These are phyloP conservation scores for Blastomyces percursus DNA, from an alignment of 2,329 filamentous ascomycete species.

Conservation along the genomic window DNA sequence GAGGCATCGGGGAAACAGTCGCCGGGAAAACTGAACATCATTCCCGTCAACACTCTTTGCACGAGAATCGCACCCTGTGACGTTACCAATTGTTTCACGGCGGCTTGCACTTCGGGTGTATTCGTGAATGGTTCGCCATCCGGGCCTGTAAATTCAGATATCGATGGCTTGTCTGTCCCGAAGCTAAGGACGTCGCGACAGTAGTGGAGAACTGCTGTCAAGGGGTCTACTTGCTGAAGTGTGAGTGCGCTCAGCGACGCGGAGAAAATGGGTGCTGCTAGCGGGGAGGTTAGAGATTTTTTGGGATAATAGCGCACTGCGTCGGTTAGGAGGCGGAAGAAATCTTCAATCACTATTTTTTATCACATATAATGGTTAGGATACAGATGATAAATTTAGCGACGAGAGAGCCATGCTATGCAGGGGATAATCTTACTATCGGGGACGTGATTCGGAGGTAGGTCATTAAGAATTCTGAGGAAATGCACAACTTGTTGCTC, in stretches of 20 bases:
- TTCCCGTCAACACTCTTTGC: conserved; percentile 83
- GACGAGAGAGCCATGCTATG: neutral
- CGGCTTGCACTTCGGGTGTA: conserved; percentile 57
- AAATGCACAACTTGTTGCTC: conserved; percentile 87
- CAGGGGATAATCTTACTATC: conserved; percentile 40
- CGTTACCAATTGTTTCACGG: conserved; percentile 61
- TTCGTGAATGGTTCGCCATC: conserved; percentile 50
- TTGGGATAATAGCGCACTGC: conserved; percentile 87
- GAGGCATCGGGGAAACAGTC: conserved; percentile 94
- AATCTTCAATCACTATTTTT: conserved; percentile 71
- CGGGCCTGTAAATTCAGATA: conserved; percentile 49
- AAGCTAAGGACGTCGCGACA: conserved; percentile 84
- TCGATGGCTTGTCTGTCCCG: conserved; percentile 58
- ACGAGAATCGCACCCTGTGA: conserved; percentile 66
- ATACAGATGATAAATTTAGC: conserved; percentile 10
- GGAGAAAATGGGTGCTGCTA: conserved; percentile 74
- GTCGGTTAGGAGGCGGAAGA: conserved; percentile 86
- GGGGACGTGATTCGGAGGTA: conserved; percentile 66
- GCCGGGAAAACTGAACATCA: conserved; percentile 98
- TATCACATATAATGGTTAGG: neutral
- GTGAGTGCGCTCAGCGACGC: conserved; percentile 78
- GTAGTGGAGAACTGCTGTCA: conserved; percentile 87
- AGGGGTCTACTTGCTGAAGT: conserved; percentile 80
- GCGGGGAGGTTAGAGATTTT: conserved; percentile 64
- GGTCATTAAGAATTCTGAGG: conserved; percentile 74